Evolutionary conservation across 2,329 filamentous ascomycete genomes (phyloP), one percentile per base, ranked within the genome.

Genomic region (Diplocarpon mali): DNA sequence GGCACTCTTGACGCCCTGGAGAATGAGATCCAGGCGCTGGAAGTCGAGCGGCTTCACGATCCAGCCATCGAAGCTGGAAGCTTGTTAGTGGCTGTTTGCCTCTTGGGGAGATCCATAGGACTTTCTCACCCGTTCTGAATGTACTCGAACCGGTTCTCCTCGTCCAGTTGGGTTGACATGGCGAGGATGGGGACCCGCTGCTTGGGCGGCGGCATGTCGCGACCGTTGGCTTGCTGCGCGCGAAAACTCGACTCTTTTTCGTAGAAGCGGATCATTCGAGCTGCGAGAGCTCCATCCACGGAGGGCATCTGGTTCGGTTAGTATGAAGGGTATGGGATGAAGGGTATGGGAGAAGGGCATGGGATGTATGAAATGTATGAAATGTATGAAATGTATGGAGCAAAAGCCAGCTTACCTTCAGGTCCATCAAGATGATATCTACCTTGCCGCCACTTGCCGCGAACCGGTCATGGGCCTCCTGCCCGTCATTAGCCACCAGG

Each of bases 381-480:
- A 3, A 7, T 4, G 20, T 3, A 24, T 24, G 20, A n/a, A n/a
- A n/a, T n/a, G 7, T 3, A 24, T 3, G 4, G 4, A 24, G 20
- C 20, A n/a, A 27, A 15, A 10, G 7, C 5, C 2, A 6, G 35
- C 34, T 13, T 42, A 56, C 55, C 48, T 57, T 52, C 38, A 57
- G n/a, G 48, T 57, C 55, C 52, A 57, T 56, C 11, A 57, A 44
- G 35, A 57, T 52, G 15, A 54, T 49, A 48, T 57, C 53, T 8
- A 56, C 28, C 8, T 47, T 45, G 7, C 35, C 38, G 28, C 47
- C 49, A 27, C 76, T 75, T 43, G 72, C 66, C 54, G 85, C 77
- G 14, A 89, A 78, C 55, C 73, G 78, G 34, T 85, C 79, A 3
- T 79, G 85, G 58, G 83, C 87, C 65, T 88, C 83, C 7, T 80